A percentile compares a stretch with the other conserved stretches of the same genome.
These are phyloP conservation scores for Domatiomyces catenatus DNA, from an alignment of 2,329 filamentous ascomycete species.

Conservation along the genomic window DNA sequence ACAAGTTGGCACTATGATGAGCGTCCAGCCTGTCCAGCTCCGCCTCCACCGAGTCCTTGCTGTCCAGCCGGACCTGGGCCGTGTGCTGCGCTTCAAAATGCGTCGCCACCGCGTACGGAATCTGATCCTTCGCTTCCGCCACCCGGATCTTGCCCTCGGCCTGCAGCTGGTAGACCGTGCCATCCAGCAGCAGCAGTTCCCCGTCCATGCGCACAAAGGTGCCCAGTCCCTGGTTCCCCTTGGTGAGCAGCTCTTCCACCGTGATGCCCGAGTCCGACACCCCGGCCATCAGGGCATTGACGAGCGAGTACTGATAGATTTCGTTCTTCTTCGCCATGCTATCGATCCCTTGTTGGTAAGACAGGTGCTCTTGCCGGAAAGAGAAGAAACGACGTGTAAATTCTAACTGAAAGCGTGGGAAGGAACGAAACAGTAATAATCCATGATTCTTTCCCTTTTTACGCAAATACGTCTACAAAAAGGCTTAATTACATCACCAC, in stretches of 20 bases:
- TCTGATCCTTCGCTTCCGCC: constrained; percentile 22
- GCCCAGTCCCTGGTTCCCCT: constrained; percentile 37
- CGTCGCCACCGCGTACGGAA: constrained; percentile 26
- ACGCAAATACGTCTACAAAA: too few relatives aligned
- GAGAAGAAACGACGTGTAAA: too few relatives aligned
- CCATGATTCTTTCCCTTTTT: too few relatives aligned
- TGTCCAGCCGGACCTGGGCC: constrained; percentile 8
- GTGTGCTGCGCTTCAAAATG: constrained; percentile 19
- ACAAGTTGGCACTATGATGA: constrained; percentile 17
- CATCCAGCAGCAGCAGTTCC: constrained; percentile 30
- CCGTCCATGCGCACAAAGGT: constrained; percentile 31
- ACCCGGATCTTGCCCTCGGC: constrained; percentile 22
- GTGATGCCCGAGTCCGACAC: constrained; percentile 33
- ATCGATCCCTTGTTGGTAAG: too few relatives aligned
- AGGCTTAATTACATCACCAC: too few relatives aligned
- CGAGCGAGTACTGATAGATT: constrained; percentile 30
- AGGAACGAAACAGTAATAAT: too few relatives aligned
- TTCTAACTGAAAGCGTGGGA: too few relatives aligned
- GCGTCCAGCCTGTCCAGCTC: constrained; percentile 12
- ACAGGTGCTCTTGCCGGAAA: too few relatives aligned
- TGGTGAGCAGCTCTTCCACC: constrained; percentile 30
- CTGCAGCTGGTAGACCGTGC: constrained; percentile 28
- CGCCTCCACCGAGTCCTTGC: constrained; percentile 15
- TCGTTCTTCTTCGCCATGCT: constrained; percentile 18
- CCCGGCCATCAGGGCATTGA: constrained; percentile 32